Percentiles rank a stretch among this genome's conserved stretches.
These are phyloP conservation scores for Mycena kentingensis DNA, from an alignment of 768 basidiomycete genomes.

Conservation along the genomic window DNA sequence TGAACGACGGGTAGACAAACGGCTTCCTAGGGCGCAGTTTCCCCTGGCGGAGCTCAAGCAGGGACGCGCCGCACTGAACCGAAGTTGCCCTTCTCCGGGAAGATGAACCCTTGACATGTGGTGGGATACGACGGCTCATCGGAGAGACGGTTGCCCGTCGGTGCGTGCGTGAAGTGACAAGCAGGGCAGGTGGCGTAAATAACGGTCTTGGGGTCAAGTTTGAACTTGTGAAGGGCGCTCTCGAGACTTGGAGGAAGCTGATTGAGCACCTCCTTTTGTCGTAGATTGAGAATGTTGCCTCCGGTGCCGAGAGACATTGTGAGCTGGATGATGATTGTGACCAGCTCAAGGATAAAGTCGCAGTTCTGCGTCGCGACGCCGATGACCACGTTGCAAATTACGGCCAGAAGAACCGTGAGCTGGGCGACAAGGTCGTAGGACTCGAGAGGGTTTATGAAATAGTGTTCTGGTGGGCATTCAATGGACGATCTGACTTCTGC, in stretches of 20 bases:
- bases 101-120: neutral
- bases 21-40: slow-evolving; percentile 19
- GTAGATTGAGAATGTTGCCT: neutral
- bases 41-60: neutral
- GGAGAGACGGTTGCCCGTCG: neutral
- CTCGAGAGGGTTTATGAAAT: neutral
- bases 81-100: neutral
- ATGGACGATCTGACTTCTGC: too few relatives aligned
- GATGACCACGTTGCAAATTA: neutral
- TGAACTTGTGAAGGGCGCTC: slow-evolving; percentile 1
- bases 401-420: neutral
- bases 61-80: neutral
- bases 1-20: slow-evolving; percentile 14
- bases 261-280: neutral
- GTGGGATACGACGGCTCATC: neutral
- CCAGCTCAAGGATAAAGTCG: too few relatives aligned
- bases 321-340: neutral
- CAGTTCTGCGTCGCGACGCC: too few relatives aligned
- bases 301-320: neutral
- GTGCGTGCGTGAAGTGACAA: slow-evolving; percentile 2
- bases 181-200: slow-evolving; percentile 4
- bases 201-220: slow-evolving; percentile 2
- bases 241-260: slow-evolving; percentile 4
- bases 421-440: neutral
- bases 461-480: neutral